These are phyloP conservation scores for Cylindrodendrum hubeiense DNA, from an alignment of 2,329 filamentous ascomycete genomes.

Conservation along the genomic window DNA sequence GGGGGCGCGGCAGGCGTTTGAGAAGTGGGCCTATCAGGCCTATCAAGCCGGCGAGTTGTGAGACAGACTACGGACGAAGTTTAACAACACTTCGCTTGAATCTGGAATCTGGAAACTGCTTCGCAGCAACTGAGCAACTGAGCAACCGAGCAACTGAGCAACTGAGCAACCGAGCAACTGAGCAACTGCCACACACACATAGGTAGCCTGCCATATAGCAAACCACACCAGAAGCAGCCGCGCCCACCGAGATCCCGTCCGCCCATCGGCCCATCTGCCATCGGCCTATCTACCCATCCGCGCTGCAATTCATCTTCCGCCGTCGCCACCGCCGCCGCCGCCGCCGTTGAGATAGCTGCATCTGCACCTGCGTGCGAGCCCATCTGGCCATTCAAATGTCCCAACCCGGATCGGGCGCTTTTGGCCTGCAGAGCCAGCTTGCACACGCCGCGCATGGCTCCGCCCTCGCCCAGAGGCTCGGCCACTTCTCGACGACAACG, in stretches of 20 bases:
- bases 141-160: not conserved
- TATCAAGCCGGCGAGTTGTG: constrained; percentile 3
- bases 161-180: not conserved
- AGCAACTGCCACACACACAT: too few relatives aligned
- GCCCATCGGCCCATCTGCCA: too few relatives aligned
- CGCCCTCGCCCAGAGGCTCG: constrained; percentile 32
- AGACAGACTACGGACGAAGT: constrained; percentile 7
- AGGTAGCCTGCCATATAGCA: not conserved
- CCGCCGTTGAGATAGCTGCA: not conserved
- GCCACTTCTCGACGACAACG: constrained; percentile 35
- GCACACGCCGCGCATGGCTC: constrained; percentile 29
- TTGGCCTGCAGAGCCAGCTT: constrained; percentile 34
- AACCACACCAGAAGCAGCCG: not conserved
- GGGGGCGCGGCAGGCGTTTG: constrained; percentile 17
- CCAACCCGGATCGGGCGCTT: constrained; percentile 27
- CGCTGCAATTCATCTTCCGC: too few relatives aligned
- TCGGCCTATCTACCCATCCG: too few relatives aligned
- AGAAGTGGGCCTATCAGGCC: constrained; percentile 17
- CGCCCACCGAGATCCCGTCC: not conserved
- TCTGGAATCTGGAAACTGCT: not conserved
- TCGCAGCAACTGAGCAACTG: not conserved
- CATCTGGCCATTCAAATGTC: constrained; percentile 19
- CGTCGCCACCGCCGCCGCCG: too few relatives aligned
- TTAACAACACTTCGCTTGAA: constrained; percentile 16
- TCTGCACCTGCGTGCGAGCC: not conserved